Conservation (phyloP, 306 rosid species). For the Prunus kanzakura region DNA sequence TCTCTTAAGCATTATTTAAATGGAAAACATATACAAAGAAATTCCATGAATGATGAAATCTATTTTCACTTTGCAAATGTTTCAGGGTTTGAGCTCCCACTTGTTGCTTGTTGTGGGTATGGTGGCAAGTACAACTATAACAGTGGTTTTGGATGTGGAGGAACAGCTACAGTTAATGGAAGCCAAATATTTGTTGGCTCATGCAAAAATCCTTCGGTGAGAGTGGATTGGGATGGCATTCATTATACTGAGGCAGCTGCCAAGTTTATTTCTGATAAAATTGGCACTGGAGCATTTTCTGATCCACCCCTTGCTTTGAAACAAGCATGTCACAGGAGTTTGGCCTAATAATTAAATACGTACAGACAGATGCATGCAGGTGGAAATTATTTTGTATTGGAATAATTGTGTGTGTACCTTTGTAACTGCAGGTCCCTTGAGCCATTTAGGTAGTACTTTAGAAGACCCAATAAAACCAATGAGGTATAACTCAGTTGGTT, state of each 20-base stretch:
- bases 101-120: conserved; percentile 45
- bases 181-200: conserved; percentile 41
- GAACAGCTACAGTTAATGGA: conserved; percentile 19
- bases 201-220: conserved; percentile 20
- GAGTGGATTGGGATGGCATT: conserved; percentile 41
- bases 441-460: too few species aligned
- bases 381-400: not conserved
- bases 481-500: too few species aligned
- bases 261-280: conserved; percentile 27
- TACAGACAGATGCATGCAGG: not conserved
- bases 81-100: conserved; percentile 52
- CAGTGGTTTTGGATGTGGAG: conserved; percentile 20
- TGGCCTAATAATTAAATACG: not conserved
- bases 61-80: not conserved
- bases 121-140: conserved; percentile 50
- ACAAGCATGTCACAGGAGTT: conserved; percentile 23
- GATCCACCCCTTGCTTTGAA: conserved; percentile 44
- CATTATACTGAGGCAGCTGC: conserved; percentile 64
- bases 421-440: too few species aligned
- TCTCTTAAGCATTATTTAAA: not conserved
- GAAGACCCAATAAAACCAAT: too few species aligned
- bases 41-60: not conserved
- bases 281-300: conserved; percentile 41
- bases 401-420: too few species aligned
- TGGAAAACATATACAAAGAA: not conserved